phyloP scores from a whole-genome alignment of 2,329 filamentous ascomycete species.

The Gremmenia infestans region DNA sequence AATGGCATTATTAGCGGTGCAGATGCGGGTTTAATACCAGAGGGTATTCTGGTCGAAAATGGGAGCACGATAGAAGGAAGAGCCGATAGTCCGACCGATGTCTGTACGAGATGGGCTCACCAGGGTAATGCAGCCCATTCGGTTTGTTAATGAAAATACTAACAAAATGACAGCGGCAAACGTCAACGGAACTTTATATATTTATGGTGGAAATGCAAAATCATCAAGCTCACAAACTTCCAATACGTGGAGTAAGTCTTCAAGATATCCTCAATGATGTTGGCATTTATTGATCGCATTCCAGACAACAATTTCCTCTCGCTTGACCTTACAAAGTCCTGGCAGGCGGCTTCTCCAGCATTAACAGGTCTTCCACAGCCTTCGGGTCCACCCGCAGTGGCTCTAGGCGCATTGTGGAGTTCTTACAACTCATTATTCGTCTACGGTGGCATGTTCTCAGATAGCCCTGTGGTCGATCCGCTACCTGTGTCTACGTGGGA shows the following conservation, averaged over 20 bases:
- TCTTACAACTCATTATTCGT: constrained; percentile 65
- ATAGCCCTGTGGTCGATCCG: constrained; percentile 53
- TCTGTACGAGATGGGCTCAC: constrained; percentile 62
- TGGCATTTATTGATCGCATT: background rate
- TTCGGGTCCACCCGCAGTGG: constrained; percentile 64
- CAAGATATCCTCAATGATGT: background rate
- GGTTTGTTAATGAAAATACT: background rate
- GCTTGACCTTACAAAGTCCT: constrained; percentile 68
- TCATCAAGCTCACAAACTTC: constrained; percentile 50
- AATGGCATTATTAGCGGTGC: constrained; percentile 41
- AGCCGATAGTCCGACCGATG: constrained; percentile 45
- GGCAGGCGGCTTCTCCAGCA: constrained; percentile 60
- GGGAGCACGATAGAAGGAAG: constrained; percentile 34
- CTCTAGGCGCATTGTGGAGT: constrained; percentile 72
- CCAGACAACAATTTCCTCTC: constrained; percentile 66
- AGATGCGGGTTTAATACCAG: constrained; percentile 42
- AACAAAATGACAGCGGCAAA: constrained; percentile 44
- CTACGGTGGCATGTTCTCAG: constrained; percentile 71
- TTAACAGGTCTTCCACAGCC: constrained; percentile 59
- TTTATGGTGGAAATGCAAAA: constrained; percentile 67
- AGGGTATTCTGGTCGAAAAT: constrained; percentile 29
- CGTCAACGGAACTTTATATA: constrained; percentile 70
- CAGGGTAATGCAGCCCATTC: constrained; percentile 43
- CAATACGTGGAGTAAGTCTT: constrained; percentile 64
- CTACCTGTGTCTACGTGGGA: constrained; percentile 62